phyloP scores from a whole-genome alignment of 139 green algal species.

The Desmodesmus armatus region DNA sequence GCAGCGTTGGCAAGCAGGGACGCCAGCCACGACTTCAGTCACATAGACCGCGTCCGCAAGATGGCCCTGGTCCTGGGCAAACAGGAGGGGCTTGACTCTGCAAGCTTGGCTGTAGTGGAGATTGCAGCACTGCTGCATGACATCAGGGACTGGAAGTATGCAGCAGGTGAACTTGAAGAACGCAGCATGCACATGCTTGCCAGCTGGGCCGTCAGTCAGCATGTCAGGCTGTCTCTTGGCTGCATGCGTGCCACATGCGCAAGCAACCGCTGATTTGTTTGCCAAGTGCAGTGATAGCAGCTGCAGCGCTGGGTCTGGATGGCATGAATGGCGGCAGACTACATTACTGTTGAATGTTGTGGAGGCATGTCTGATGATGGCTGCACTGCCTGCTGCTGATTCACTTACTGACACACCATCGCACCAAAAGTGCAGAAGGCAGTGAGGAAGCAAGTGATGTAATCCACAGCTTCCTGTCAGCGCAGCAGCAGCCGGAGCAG shows the following conservation, averaged over 20 bases:
- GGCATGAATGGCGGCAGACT: no score
- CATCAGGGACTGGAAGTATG: slow-evolving; percentile 76
- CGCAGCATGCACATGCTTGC: background rate
- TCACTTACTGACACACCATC: background rate
- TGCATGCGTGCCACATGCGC: no score
- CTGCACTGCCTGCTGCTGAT: background rate
- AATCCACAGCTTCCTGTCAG: slow-evolving; percentile 49
- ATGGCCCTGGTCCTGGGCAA: slow-evolving; percentile 41
- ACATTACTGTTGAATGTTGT: no score
- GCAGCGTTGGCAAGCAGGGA: slow-evolving; percentile 34
- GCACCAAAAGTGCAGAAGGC: slow-evolving; percentile 47
- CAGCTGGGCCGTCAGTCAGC: no score
- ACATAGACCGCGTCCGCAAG: slow-evolving; percentile 53
- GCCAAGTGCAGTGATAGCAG: no score
- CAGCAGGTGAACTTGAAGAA: background rate
- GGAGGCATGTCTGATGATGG: background rate
- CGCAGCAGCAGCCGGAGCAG: background rate
- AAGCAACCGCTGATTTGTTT: no score
- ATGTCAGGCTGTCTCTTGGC: slow-evolving; percentile 14
- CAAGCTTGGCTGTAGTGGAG: slow-evolving; percentile 57
- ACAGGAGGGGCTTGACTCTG: slow-evolving; percentile 42
- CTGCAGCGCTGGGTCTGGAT: no score
- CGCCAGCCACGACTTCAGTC: slow-evolving; percentile 45
- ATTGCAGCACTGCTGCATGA: slow-evolving; percentile 77
- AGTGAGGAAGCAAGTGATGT: no score